These are phyloP conservation scores for Phytophthora aleatoria DNA, from an alignment of 352 stramenopile genomes.

Conservation along the genomic window DNA sequence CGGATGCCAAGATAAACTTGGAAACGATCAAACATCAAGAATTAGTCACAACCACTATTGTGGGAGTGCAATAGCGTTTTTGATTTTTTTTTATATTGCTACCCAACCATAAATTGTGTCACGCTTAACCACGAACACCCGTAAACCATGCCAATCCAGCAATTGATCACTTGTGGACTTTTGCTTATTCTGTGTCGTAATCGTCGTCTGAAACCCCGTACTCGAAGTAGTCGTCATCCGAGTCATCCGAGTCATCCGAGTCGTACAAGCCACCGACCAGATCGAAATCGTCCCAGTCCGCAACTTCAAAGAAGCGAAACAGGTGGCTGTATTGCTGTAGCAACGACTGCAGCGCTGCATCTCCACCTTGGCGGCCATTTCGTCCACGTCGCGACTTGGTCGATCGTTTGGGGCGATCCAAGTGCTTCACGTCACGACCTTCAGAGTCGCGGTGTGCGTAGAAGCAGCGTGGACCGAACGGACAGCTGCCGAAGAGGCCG, in stretches of 20 bases:
- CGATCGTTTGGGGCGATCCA: constrained; percentile 56
- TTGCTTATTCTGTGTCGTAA: constrained; percentile 34
- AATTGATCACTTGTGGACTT: neutral
- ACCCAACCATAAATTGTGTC: constrained; percentile 25
- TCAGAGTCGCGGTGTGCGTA: constrained; percentile 70
- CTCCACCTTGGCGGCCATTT: constrained; percentile 16
- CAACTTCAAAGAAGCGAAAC: constrained; percentile 68
- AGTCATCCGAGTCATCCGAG: constrained; percentile 35
- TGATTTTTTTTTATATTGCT: constrained; percentile 16
- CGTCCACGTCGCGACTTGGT: constrained; percentile 32
- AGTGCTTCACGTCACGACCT: constrained; percentile 68
- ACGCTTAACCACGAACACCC: neutral
- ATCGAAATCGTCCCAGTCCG: constrained; percentile 58
- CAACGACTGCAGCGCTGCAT: constrained; percentile 49
- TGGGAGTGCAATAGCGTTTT: neutral
- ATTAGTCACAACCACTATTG: no score
- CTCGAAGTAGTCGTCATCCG: constrained; percentile 35
- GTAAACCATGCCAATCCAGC: neutral
- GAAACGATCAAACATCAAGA: constrained; percentile 1
- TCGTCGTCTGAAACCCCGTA: constrained; percentile 32
- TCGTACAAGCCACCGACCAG: constrained; percentile 29
- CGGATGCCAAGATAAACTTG: neutral
- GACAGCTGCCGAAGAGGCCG: constrained; percentile 66
- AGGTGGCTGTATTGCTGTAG: constrained; percentile 68
- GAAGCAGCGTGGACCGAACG: constrained; percentile 77